phyloP scores from a whole-genome alignment of 208 protist species.

The Histomonas meleagridis region DNA sequence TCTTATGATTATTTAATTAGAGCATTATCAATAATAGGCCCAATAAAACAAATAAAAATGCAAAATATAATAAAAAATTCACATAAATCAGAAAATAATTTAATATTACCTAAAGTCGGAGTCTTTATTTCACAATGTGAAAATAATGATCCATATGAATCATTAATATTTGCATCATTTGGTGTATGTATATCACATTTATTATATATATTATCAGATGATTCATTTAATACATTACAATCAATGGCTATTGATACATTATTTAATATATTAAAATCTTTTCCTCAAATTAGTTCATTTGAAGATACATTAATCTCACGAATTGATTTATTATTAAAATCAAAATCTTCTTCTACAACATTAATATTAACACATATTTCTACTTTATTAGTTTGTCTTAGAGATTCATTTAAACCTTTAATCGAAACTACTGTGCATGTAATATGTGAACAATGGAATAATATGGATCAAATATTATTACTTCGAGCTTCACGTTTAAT shows the following conservation, averaged over 20 bases:
- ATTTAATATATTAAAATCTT: neutral
- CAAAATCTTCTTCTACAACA: neutral
- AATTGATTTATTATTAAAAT: neutral
- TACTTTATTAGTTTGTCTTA: neutral
- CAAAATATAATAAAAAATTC: neutral
- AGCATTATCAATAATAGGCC: neutral
- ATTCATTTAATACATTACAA: neutral
- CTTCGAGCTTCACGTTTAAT: no score
- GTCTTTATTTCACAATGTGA: neutral
- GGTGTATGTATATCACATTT: neutral
- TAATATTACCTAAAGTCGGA: no score
- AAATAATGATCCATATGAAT: neutral
- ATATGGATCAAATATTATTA: neutral
- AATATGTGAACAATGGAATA: slow-evolving; percentile 4
- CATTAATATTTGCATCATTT: neutral
- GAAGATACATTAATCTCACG: neutral
- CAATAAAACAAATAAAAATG: neutral
- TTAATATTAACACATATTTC: neutral
- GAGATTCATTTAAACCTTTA: neutral
- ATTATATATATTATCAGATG: neutral
- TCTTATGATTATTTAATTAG: neutral
- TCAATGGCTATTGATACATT: neutral
- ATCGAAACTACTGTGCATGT: neutral
- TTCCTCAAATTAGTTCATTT: no score
- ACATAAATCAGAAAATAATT: neutral